Base-by-base conservation (phyloP, 768 basidiomycete species). In the Neoboletus magnificus region DNA sequence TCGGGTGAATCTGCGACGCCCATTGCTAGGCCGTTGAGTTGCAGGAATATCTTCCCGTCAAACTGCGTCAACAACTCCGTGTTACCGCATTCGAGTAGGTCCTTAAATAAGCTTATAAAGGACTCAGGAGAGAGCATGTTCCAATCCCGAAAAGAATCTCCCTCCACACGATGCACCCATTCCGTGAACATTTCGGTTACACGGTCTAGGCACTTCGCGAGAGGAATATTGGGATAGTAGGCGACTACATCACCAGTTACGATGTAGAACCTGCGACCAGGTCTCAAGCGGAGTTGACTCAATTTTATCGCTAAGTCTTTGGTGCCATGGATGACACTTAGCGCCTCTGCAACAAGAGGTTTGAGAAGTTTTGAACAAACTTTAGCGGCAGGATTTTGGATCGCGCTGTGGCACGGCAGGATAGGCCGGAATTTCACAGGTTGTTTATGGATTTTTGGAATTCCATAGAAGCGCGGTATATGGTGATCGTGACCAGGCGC, bases 291-390 rank as follows among this genome's bases (percentile, higher is more conserved):
- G 27, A 27, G 27, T 6, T 27, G 27, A 6, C 27, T 27, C 50
- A 59, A 56, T 59, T 59, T 59, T 43, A 55, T 59, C 43, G 40
- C 55, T 20, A 60, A 16, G 18, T 60, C 54, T 39, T 60, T 60
- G 30, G 30, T 46, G 0, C 55, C 55, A 12, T 47, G 30, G 0
- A 60, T 46, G 4, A 60, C 23, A 15, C 52, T 53, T 30, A 20
- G 58, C 39, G 48, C 55, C 47, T 32, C 5, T 4, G 13, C 20
- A 40, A 59, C 20, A 0, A 59, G 0, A 13, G 54, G 58, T 59
- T 56, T 59, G 47, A 59, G 58, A 1, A n/a, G 36, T 59, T 56
- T 56, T n/a, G n/a, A n/a, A n/a, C n/a, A n/a, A n/a, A n/a, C n/a
- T n/a, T n/a, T n/a, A n/a, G n/a, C n/a, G n/a, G 43, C 52, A 1